Base-by-base conservation (phyloP, 352 stramenopile species). In the Phytophthora colocasiae region DNA sequence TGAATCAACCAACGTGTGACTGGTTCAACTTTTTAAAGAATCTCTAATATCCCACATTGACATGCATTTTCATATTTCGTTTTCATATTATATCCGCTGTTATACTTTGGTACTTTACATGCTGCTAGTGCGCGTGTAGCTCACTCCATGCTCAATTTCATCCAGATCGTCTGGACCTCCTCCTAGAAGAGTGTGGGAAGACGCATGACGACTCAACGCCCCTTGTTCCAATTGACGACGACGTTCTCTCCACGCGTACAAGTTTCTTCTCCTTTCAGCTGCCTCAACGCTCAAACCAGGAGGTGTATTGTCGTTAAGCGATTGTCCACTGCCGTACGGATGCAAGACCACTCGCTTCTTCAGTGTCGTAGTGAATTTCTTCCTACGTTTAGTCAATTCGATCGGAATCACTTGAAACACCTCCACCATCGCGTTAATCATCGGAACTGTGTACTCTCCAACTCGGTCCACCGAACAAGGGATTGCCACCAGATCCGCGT, bases 401-500 rank as follows among this genome's bases (percentile, higher is more conserved):
- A 56, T 50, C 7, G 74, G 64, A 17, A 75, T 41, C n/a, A 83
- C 59, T 40, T 86, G 78, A 55, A 75, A 82, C 0, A 87, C 61
- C 27, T 87, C 73, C 24, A 83, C 63, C 9, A 61, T 64, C 27
- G 71, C 39, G 17, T 75, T 75, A 9, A 87, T 66, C 51, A 74
- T 65, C 17, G 75, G 73, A 24, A 84, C 66, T 7, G 51, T 52
- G 67, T 85, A 80, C 44, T 82, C 64, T 4, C 75, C 73, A 19
- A 87, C 71, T 3, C 64, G 62, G 19, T 79, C 73, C 6, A 81
- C 68, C 0, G 36, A 50, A 17, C 66, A 83, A 24, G 70, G 62
- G 46, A 76, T 78, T 5, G 51, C 61, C 27, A 87, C 47, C 39
- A 81, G 39, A 27, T 87, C 78, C 15, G 66, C 64, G 40, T 83